Evolutionary conservation across 169 alveolate species (phyloP).

Genomic region (Plasmodium vivax): DNA sequence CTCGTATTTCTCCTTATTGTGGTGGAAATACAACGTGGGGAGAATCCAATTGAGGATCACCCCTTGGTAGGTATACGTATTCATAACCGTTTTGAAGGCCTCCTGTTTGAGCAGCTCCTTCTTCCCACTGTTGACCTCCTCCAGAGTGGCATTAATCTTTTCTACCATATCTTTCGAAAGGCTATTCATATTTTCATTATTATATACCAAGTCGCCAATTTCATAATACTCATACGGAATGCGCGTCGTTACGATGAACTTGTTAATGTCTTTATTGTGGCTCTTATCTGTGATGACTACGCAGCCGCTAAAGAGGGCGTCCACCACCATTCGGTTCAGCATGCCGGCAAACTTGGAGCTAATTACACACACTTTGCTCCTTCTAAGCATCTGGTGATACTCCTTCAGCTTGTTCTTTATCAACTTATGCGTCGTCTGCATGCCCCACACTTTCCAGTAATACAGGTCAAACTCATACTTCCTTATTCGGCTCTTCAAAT

Average conservation of each 20-base stretch:
- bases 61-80: conserved; percentile 58
- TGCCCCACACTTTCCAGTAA: conserved; percentile 74
- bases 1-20: conserved; percentile 61
- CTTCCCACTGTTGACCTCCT: conserved; percentile 43
- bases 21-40: conserved; percentile 56
- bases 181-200: conserved; percentile 42
- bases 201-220: conserved; percentile 37
- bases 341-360: conserved; percentile 70
- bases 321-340: conserved; percentile 55
- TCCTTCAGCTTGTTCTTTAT: conserved; percentile 60
- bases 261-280: conserved; percentile 62
- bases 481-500: conserved; percentile 11
- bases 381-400: background rate
- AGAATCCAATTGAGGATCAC: conserved; percentile 55
- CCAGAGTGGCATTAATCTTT: conserved; percentile 10
- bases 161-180: conserved; percentile 16
- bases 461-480: conserved; percentile 46
- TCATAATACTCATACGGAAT: conserved; percentile 70
- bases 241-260: conserved; percentile 28
- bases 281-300: conserved; percentile 63
- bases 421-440: conserved; percentile 69
- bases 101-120: conserved; percentile 14
- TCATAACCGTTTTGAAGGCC: conserved; percentile 45
- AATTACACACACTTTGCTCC: conserved; percentile 68
- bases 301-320: conserved; percentile 58